Base-by-base conservation (phyloP, 345 rosid genomes). In the Citrus hindsii region DNA sequence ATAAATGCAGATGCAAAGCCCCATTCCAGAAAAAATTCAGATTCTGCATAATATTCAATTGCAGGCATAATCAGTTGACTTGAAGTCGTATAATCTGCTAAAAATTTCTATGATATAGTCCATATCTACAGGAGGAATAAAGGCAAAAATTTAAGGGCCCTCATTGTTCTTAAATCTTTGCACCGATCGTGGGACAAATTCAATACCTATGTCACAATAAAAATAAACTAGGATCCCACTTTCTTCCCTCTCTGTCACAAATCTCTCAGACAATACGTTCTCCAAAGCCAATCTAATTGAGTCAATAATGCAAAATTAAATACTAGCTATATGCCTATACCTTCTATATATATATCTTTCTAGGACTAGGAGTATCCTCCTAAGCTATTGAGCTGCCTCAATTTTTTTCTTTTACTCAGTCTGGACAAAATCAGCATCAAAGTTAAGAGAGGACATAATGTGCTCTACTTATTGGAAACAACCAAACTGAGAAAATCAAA, bases 41-140 rank as follows among this genome's bases (percentile, higher is more conserved):
- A 64, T 75, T 75, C 32, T 30, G 13, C 28, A 0, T 21, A 48
- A 10, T 2, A 30, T 30, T 21, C 30, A 46, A 13, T 60, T 60
- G 51, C 18, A 3, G 2, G 67, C 13, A 60, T 30, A 28, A 27
- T 51, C 2, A 33, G 56, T 59, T 38, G 3, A 56, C 64, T 73
- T 46, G 51, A 13, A 12, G 18, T 13, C 48, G n/a, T 70, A 71
- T 38, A 38, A 37, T 65, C 69, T 19, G 2, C 42, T 7, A 32
- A 65, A 63, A 13, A 3, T 69, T 69, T 14, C 37, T 13, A 46
- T 13, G 73, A 14, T 68, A 30, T 83, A 79, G 82, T 82, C 83
- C 80, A 48, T 74, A 81, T 85, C 81, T 71, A 65, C 76, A 22
- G 24, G 56, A 38, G 75, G 82, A 85, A 85, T 82, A 85, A 82